These are phyloP conservation scores for Ascosphaera aggregata DNA, from an alignment of 2,329 filamentous ascomycete species.

Conservation along the genomic window DNA sequence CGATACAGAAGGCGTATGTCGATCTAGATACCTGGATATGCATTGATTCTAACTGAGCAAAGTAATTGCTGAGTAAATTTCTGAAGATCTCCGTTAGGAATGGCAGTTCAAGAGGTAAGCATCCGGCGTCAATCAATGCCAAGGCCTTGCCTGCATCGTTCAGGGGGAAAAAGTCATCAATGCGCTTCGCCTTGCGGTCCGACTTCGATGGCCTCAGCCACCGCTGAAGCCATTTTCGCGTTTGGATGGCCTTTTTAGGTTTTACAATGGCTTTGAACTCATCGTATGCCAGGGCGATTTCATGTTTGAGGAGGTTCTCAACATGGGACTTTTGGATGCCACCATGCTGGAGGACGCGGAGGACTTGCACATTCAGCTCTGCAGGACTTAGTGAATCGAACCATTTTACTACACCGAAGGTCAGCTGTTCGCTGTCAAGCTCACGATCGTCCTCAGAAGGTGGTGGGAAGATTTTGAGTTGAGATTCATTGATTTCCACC, in stretches of 20 bases:
- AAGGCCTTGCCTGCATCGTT: conserved; percentile 15
- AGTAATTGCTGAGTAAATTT: conserved; percentile 16
- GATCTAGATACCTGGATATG: conserved; percentile 26
- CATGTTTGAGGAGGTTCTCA: conserved; percentile 16
- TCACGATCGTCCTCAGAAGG: conserved; percentile 12
- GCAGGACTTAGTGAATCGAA: conserved; percentile 21
- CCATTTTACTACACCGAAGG: conserved; percentile 31
- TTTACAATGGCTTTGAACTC: conserved; percentile 16
- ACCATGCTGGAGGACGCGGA: conserved; percentile 31
- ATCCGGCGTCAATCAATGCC: conserved; percentile 22
- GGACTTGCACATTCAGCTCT: conserved; percentile 28
- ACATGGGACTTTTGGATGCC: conserved; percentile 22
- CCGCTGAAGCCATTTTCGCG: conserved; percentile 9
- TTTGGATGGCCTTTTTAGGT: conserved; percentile 12
- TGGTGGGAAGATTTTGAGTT: conserved; percentile 30
- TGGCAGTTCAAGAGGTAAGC: conserved; percentile 18
- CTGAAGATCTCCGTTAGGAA: conserved; percentile 20
- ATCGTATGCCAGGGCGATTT: conserved; percentile 14
- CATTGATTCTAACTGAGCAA: conserved; percentile 23
- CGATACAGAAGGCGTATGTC: conserved; percentile 31
- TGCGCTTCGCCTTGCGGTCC: conserved; percentile 5
- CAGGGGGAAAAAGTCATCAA: conserved; percentile 14
- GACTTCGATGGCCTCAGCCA: conserved; percentile 2
- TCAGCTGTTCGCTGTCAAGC: conserved; percentile 23
- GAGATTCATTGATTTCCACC: conserved; percentile 33